Percentiles rank a stretch among this genome's conserved stretches.
These are phyloP conservation scores for Trametes sanguinea DNA, from an alignment of 768 basidiomycete species.

Conservation along the genomic window DNA sequence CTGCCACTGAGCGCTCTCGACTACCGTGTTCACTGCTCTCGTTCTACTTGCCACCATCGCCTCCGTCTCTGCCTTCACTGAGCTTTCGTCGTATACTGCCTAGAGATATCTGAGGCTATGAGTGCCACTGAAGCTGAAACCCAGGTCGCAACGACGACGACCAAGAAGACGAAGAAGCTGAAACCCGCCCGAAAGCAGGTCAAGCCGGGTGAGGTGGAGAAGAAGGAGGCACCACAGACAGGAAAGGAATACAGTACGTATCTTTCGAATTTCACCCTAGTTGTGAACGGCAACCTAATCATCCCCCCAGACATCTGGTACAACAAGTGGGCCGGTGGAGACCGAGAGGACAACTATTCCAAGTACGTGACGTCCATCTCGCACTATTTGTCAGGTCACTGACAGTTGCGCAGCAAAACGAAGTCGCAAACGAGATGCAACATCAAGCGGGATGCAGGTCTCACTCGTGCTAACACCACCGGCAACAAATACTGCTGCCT, in stretches of 20 bases:
- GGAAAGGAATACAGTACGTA: conserved; percentile 93
- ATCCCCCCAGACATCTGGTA: conserved; percentile 84
- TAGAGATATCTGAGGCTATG: conserved; percentile 13
- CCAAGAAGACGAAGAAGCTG: conserved; percentile 59
- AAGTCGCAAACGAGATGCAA: conserved; percentile 93
- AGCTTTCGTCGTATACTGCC: not conserved
- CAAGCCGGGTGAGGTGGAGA: conserved; percentile 85
- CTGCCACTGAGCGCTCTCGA: not conserved
- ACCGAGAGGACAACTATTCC: conserved; percentile 94
- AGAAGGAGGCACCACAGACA: conserved; percentile 84
- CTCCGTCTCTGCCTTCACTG: not conserved
- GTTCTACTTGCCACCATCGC: not conserved
- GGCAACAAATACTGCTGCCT: conserved; percentile 93
- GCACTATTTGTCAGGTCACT: not conserved
- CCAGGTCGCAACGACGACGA: conserved; percentile 17
- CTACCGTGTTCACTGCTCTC: not conserved
- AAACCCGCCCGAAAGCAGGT: conserved; percentile 96
- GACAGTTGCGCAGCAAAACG: conserved; percentile 62
- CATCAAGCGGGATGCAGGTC: conserved; percentile 85
- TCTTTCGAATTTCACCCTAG: conserved; percentile 24
- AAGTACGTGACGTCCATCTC: conserved; percentile 56
- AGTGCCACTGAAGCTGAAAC: conserved; percentile 26
- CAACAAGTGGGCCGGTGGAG: conserved; percentile 99
- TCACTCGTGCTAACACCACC: conserved; percentile 93
- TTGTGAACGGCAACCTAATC: conserved; percentile 17